Percentiles rank a stretch among this genome's conserved stretches.
Conservation (phyloP, 306 rosid genomes). For the Inga leiocalycina region DNA sequence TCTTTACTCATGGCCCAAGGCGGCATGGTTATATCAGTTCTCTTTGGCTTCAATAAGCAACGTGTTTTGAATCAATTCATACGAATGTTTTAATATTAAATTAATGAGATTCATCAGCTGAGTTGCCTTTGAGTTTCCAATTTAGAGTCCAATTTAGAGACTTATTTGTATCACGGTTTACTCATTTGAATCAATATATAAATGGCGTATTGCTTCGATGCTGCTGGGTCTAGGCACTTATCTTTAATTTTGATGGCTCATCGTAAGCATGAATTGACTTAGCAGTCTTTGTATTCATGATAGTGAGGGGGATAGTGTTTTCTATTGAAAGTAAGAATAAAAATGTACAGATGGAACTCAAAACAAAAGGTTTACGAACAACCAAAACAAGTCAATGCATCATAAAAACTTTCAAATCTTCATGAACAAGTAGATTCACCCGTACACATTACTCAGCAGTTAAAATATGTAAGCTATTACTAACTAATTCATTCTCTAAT, state of each 20-base stretch:
- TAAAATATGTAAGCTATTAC: constrained; percentile 1
- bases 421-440: constrained; percentile 26
- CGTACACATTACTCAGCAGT: constrained; percentile 32
- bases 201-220: background rate
- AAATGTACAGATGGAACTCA: background rate
- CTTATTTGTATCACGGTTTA: background rate
- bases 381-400: constrained; percentile 6
- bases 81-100: background rate
- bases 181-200: background rate
- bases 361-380: background rate
- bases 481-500: constrained; percentile 23
- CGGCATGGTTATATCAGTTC: background rate
- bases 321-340: background rate
- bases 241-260: background rate
- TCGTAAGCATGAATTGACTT: background rate
- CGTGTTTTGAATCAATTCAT: background rate
- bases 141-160: background rate
- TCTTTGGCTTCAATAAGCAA: background rate
- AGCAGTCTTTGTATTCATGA: background rate
- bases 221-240: background rate
- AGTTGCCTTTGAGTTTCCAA: background rate
- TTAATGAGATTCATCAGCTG: background rate
- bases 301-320: background rate
- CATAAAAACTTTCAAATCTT: constrained; percentile 1
- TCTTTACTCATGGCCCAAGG: background rate